Evolutionary conservation across 345 rosid genomes (phyloP).

Genomic region (Tarenaya hassleriana): DNA sequence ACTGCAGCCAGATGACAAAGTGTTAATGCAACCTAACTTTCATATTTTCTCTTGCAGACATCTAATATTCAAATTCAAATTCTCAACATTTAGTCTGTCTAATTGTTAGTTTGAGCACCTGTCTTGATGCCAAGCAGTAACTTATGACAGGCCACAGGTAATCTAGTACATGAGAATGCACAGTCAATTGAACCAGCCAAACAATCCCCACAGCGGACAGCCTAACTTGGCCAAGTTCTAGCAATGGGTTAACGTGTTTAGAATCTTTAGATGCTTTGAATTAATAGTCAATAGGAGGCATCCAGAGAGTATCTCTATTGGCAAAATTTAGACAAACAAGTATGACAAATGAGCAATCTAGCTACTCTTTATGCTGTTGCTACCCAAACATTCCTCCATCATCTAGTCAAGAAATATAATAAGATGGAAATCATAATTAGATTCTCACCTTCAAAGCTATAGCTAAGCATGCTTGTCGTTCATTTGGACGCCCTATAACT

Average conservation of each 20-base stretch:
- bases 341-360: constrained; percentile 9
- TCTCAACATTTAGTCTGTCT: neutral
- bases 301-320: neutral
- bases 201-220: neutral
- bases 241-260: constrained; percentile 5
- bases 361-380: constrained; percentile 1
- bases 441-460: constrained; percentile 75
- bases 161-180: neutral
- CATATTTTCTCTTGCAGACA: constrained; percentile 1
- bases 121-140: neutral
- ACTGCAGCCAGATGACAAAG: neutral
- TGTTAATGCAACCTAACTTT: constrained; percentile 11
- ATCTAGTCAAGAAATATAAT: too few species aligned
- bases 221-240: constrained; percentile 11
- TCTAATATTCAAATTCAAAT: neutral
- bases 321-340: neutral
- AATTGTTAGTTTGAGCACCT: neutral
- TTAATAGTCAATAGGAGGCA: neutral
- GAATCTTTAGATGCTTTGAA: constrained; percentile 7
- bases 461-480: constrained; percentile 73
- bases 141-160: constrained; percentile 7
- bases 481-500: constrained; percentile 80
- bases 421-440: neutral
- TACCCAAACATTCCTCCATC: too few species aligned
- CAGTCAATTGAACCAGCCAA: constrained; percentile 1